Percentiles rank a stretch among this genome's conserved stretches.
Conservation (phyloP, 257 asterid species). For the Avicennia marina region DNA sequence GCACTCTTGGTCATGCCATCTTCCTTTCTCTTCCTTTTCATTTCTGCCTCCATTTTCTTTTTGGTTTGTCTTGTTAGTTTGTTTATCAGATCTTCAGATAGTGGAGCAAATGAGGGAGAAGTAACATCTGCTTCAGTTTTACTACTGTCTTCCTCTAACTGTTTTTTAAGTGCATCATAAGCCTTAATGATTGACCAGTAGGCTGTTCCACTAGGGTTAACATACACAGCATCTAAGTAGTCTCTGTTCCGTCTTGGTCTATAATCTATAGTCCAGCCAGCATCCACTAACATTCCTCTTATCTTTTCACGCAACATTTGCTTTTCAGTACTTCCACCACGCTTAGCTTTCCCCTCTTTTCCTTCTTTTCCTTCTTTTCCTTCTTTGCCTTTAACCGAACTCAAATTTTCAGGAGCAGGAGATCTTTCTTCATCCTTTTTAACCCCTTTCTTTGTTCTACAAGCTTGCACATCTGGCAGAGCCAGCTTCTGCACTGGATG, state of each 20-base stretch:
- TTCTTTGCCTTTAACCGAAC: slow-evolving; percentile 35
- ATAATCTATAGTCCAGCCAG: slow-evolving; percentile 93
- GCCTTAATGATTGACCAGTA: slow-evolving; percentile 98
- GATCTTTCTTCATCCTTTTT: slow-evolving; percentile 43
- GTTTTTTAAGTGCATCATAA: slow-evolving; percentile 82
- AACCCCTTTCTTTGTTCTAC: slow-evolving; percentile 44
- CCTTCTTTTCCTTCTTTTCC: slow-evolving; percentile 41
- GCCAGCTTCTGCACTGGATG: slow-evolving; percentile 50
- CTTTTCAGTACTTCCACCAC: slow-evolving; percentile 86
- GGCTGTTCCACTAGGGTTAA: slow-evolving; percentile 83
- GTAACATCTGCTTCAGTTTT: slow-evolving; percentile 35
- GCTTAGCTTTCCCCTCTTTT: slow-evolving; percentile 46
- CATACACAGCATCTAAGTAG: slow-evolving; percentile 92
- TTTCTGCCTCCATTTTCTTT: slow-evolving; percentile 67
- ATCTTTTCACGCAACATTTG: slow-evolving; percentile 84
- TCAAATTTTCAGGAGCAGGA: slow-evolving; percentile 25
- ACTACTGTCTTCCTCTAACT: slow-evolving; percentile 44
- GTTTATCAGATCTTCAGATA: slow-evolving; percentile 69
- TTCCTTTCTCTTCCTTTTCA: slow-evolving; percentile 64
- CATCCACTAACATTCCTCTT: slow-evolving; percentile 68
- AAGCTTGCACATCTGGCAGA: slow-evolving; percentile 34
- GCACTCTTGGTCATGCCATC: slow-evolving; percentile 31
- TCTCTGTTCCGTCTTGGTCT: slow-evolving; percentile 95
- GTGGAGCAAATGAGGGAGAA: slow-evolving; percentile 56
- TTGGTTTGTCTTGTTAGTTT: slow-evolving; percentile 85